Evolutionary conservation across 495 filamentous ascomycete genomes (phyloP).

Genomic region (Podospora comata): DNA sequence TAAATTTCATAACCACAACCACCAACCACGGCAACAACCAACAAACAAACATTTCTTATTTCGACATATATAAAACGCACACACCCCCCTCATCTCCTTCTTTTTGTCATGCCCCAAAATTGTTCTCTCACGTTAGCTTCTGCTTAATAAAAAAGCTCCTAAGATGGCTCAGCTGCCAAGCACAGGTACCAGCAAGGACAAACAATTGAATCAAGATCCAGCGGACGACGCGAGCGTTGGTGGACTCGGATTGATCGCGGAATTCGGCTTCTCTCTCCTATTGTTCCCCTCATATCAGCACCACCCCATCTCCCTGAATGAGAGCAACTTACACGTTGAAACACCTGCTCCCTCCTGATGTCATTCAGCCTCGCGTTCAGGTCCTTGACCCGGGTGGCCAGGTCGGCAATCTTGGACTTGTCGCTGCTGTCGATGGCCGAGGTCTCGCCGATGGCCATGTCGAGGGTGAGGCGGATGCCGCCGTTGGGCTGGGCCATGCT

Average conservation of each 20-base stretch:
- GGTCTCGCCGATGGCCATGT: slow-evolving; percentile 94
- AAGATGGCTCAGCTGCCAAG: slow-evolving; percentile 95
- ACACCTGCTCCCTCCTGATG: slow-evolving; percentile 90
- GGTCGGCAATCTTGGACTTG: slow-evolving; percentile 88
- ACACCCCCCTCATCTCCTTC: neutral
- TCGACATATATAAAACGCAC: neutral
- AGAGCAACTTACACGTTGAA: slow-evolving; percentile 72
- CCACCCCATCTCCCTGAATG: neutral
- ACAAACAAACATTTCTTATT: neutral
- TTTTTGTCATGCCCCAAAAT: neutral
- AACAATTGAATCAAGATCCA: slow-evolving; percentile 90
- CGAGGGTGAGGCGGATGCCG: slow-evolving; percentile 77
- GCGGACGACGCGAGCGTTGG: slow-evolving; percentile 86
- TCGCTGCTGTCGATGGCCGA: slow-evolving; percentile 91
- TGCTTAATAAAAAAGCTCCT: slow-evolving; percentile 99
- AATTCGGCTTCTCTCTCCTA: slow-evolving; percentile 98
- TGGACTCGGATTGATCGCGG: slow-evolving; percentile 91
- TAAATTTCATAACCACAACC: neutral
- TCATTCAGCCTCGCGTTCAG: slow-evolving; percentile 84
- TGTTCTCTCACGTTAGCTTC: slow-evolving; percentile 70
- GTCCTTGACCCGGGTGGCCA: slow-evolving; percentile 85
- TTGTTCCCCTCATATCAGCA: slow-evolving; percentile 7
- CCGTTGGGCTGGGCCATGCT: slow-evolving; percentile 59
- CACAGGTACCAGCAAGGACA: slow-evolving; percentile 86
- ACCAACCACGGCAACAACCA: neutral